Evolutionary conservation across 164 flowering plant genomes (phyloP).

Genomic region (Sextonia rubra): DNA sequence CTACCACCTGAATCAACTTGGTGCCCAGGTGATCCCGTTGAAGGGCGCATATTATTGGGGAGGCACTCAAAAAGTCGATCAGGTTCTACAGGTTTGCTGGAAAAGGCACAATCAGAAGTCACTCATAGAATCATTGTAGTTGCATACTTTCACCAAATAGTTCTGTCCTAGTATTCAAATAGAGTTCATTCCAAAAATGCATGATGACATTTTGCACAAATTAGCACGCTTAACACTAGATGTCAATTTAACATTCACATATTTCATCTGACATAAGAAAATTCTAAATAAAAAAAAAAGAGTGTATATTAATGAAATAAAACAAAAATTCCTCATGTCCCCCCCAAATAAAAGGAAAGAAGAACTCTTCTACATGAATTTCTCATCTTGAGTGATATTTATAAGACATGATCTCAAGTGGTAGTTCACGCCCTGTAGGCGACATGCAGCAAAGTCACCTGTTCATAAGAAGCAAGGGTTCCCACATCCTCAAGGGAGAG

Average conservation of each 20-base stretch:
- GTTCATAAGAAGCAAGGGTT: no score
- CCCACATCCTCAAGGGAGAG: no score
- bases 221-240: not conserved
- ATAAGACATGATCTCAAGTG: no score
- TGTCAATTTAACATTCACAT: not conserved
- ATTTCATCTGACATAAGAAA: not conserved
- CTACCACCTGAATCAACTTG: constrained; percentile 39
- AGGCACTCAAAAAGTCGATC: constrained; percentile 92
- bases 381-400: no score
- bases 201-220: not conserved
- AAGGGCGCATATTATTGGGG: constrained; percentile 71
- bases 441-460: no score
- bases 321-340: not conserved
- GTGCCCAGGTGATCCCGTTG: constrained; percentile 57
- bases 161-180: not conserved
- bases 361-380: no score
- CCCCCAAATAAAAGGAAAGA: no score
- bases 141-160: not conserved
- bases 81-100: constrained; percentile 96
- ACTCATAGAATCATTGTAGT: not conserved
- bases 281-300: no score
- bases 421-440: no score
- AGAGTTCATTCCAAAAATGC: not conserved
- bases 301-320: not conserved
- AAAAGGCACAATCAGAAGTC: constrained; percentile 11